A percentile compares a stretch with the other conserved stretches of the same genome.
Evolutionary conservation across 2,329 filamentous ascomycete genomes (phyloP).

Genomic region (Tolypocladium amazonense): DNA sequence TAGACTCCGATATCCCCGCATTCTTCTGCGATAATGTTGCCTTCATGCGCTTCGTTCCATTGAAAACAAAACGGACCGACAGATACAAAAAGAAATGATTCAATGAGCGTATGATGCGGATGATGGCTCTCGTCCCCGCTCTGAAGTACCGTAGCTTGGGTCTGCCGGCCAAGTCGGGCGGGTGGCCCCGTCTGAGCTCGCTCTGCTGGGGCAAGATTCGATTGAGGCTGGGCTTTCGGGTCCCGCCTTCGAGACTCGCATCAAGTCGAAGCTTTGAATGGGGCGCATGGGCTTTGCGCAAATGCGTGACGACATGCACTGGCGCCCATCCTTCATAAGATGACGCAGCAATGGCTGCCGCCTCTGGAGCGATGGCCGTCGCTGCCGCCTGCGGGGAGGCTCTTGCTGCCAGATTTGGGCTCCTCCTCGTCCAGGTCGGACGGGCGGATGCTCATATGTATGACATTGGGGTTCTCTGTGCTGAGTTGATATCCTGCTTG

Average conservation of each 20-base stretch:
- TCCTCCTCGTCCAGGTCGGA: conserved; percentile 78
- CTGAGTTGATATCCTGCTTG: conserved; percentile 67
- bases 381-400: conserved; percentile 27
- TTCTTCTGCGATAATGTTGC: conserved; percentile 10
- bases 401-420: conserved; percentile 53
- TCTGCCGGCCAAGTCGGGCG: background rate
- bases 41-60: conserved; percentile 6
- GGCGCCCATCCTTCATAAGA: conserved; percentile 27
- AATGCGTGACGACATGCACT: background rate
- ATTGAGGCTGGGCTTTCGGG: background rate
- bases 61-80: conserved; percentile 1
- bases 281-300: background rate
- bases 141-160: background rate
- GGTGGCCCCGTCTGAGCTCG: background rate
- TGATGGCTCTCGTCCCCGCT: background rate
- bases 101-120: background rate
- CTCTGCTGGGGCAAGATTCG: background rate
- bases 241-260: background rate
- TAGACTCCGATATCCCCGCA: conserved; percentile 12
- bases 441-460: conserved; percentile 91
- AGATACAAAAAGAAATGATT: background rate
- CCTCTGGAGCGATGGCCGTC: conserved; percentile 29
- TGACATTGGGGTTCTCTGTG: conserved; percentile 64
- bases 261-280: background rate
- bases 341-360: conserved; percentile 35